Evolutionary conservation across 108 stramenopile species (phyloP), one percentile per base, ranked within the genome.

Genomic region (Bacterosira constricta): DNA sequence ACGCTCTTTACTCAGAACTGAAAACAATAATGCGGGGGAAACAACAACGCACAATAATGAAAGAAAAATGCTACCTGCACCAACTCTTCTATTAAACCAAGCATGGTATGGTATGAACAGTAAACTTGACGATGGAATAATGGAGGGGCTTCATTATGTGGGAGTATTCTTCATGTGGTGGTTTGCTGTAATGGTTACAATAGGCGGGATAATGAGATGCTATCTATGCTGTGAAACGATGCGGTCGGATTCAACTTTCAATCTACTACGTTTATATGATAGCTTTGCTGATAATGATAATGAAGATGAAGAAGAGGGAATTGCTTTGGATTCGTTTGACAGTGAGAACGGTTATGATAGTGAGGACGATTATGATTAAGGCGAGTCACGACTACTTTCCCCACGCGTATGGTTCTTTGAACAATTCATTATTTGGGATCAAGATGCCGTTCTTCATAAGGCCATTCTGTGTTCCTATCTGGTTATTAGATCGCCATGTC

Each of bases 361-460:
- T 37, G 29, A 34, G 2, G 27, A 29, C 30, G 6, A 31, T 5
- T 3, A 35, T 21, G 10, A 51, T 18, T n/a, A 51, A 25, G 11
- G 23, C 7, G n/a, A 51, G 15, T 18, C 11, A 12, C 11, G 11
- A 8, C n/a, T n/a, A 51, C 23, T 56, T 6, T 30, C 6, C 6
- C 55, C 55, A 56, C 13, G 27, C 29, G 55, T 86, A 86, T 1
- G 74, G 71, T 20, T 67, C 64, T 7, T n/a, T n/a, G n/a, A n/a
- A n/a, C n/a, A 81, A 44, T 3, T 83, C 71, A 57, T 70, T 65
- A 42, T 86, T 86, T 26, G 82, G 80, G 18, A 75, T 80, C 7
- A 73, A 30, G 1, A 23, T 53, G 38, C 76, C 83, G 25, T 82
- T 82, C 15, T 77, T 62, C 15, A 50, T 45, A 31, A 86, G 67